Base-by-base conservation (phyloP, 805 yeast species). In the Yarrowia hollandica region DNA sequence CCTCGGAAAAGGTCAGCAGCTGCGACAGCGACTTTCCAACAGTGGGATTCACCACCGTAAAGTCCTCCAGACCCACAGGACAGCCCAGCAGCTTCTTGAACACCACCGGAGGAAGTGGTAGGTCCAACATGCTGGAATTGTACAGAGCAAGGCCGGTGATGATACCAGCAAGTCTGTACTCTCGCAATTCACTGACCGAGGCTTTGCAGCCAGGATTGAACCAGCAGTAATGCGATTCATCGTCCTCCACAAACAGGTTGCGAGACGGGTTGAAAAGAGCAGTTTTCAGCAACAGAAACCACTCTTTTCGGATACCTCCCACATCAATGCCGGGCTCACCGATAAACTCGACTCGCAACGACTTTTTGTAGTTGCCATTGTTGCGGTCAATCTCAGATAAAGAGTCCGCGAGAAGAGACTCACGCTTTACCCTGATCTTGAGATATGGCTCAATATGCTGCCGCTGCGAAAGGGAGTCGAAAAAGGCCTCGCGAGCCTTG, bases 281-380 rank as follows among this genome's bases (percentile, higher is more conserved):
- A 60, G 80, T 81, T 1, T 88, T 83, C 35, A 94, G 74, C 35
- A 91, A 72, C 48, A 83, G 75, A 70, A 94, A 91, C 99, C 99
- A 92, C 67, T 92, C 99, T 67, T 90, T 91, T 66, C 86, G 82
- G 61, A 92, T 77, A 0, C 99, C 99, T 1, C 99, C 98, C 0
- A 90, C 97, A 74, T 92, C 99, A 19, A 92, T 81, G 0, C 98
- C 99, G 0, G 91, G 95, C 68, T 92, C 99, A 61, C 84, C 84
- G 4, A 85, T 74, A 69, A 94, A 92, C 65, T 88, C 91, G 8
- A 94, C 85, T 62, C 82, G 79, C 26, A 92, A 71, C 1, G 89
- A 80, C 67, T 91, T 90, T 65, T 86, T 83, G 60, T 90, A 75
- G 66, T 88, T 88, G 10, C 70, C 69, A 3, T 76, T 71, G 64